Base-by-base conservation (phyloP, 208 protist genomes). In the Kentomonas sorsogonicus region DNA sequence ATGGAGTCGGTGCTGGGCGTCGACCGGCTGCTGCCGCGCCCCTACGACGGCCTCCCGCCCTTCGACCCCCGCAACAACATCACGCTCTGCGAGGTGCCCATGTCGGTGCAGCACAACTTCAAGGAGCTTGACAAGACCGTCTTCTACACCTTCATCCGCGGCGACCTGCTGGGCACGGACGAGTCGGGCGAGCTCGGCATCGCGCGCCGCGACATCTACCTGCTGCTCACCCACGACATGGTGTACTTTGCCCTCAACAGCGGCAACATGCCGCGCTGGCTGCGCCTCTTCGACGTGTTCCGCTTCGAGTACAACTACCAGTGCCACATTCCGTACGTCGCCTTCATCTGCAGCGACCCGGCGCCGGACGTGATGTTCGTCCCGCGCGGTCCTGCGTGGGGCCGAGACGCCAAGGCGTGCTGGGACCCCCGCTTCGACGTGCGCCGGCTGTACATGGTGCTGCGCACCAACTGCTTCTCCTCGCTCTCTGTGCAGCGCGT, bases 51-150 rank as follows among this genome's bases (percentile, higher is more conserved):
- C 1, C 70, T 89, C 16, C 82, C 82, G 1, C 82, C 82, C 33
- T 86, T 81, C 67, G 82, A 89, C 65, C 82, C 82, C 11, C 73
- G 82, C 33, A 89, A 89, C 60, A 77, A 77, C 16, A 51, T 89
- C 52, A 67, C 74, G 44, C 83, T 89, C 59, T 55, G 70, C 3
- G 66, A 77, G 36, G 74, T 89, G 7, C 82, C 82, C 18, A 83
- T 89, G 74, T 72, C 74, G 44, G 60, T 84, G 31, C 86, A 71
- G 70, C 74, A 86, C 64, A 82, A 66, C 33, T 89, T 89, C 59
- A 85, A 79, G 60, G 50, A 20, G 1, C 69, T 86, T 1, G 77
- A 89, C 44, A 53, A 74, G 52, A 47, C 79, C 3, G 79, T 87
- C 15, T 74, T 87, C 36, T 87, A 87, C 50, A 55, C 25, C 38